These are phyloP conservation scores for Epichloe sibirici DNA, from an alignment of 2,329 filamentous ascomycete species.

Conservation along the genomic window DNA sequence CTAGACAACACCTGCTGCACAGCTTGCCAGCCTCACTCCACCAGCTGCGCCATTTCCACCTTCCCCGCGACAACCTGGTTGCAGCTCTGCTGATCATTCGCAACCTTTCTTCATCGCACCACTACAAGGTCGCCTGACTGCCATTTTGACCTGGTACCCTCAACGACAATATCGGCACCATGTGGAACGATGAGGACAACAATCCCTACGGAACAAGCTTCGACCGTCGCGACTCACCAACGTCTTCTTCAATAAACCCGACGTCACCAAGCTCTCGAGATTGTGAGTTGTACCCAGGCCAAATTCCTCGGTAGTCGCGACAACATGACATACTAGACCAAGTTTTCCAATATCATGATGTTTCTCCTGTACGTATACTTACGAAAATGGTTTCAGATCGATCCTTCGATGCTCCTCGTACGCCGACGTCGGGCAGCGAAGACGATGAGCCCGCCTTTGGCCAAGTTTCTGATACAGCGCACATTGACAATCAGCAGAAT, in stretches of 20 bases:
- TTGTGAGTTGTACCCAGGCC: slow-evolving; percentile 35
- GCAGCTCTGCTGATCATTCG: background rate
- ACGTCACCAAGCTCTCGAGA: slow-evolving; percentile 46
- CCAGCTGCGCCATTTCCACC: slow-evolving; percentile 4
- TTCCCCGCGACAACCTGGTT: slow-evolving; percentile 3
- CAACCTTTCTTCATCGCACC: background rate
- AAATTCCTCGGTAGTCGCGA: background rate
- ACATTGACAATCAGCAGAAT: slow-evolving; percentile 33
- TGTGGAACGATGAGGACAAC: slow-evolving; percentile 99
- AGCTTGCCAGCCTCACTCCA: slow-evolving; percentile 2
- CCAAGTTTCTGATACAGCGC: slow-evolving; percentile 16
- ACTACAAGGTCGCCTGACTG: background rate
- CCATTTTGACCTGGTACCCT: background rate
- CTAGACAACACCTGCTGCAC: slow-evolving; percentile 3
- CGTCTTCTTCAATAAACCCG: slow-evolving; percentile 54
- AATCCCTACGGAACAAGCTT: slow-evolving; percentile 91
- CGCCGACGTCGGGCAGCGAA: slow-evolving; percentile 58
- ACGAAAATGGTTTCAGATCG: slow-evolving; percentile 13
- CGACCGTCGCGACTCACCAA: slow-evolving; percentile 71
- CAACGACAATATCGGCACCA: slow-evolving; percentile 24
- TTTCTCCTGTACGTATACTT: background rate
- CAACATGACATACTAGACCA: background rate
- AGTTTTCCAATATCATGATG: background rate
- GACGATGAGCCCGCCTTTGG: slow-evolving; percentile 41
- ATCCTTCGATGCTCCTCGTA: slow-evolving; percentile 53